Evolutionary conservation across 306 rosid genomes (phyloP).

Genomic region (Glycine tomentella): DNA sequence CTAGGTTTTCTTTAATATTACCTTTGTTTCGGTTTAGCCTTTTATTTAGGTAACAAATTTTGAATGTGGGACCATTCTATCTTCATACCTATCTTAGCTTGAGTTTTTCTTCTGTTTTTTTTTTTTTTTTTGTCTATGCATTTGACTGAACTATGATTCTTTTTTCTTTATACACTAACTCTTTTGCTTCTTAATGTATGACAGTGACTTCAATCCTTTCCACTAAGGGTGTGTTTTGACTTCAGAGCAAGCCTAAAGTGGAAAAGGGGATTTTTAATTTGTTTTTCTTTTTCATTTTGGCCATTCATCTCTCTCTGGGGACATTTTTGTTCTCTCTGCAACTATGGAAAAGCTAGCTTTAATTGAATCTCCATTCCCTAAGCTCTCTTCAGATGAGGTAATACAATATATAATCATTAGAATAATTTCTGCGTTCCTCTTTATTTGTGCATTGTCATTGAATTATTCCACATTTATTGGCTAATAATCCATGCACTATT

Average conservation of each 20-base stretch:
- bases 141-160: neutral
- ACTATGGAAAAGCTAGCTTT: neutral
- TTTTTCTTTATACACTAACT: neutral
- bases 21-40: neutral
- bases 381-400: constrained; percentile 50
- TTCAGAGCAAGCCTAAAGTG: no score
- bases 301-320: no score
- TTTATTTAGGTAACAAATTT: neutral
- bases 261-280: no score
- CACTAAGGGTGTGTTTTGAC: no score
- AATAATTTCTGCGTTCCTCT: neutral
- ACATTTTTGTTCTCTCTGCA: no score
- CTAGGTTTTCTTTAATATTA: neutral
- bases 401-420: constrained; percentile 2
- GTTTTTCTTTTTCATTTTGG: no score
- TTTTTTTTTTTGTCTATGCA: neutral
- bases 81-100: neutral
- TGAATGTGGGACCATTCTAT: neutral
- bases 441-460: neutral
- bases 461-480: constrained; percentile 15
- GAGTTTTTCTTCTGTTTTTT: neutral
- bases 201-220: neutral
- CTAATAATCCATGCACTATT: constrained; percentile 34
- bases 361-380: neutral
- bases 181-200: neutral